Conservation (phyloP, 1,284 basidiomycete species). For the Ustilago nuda region DNA sequence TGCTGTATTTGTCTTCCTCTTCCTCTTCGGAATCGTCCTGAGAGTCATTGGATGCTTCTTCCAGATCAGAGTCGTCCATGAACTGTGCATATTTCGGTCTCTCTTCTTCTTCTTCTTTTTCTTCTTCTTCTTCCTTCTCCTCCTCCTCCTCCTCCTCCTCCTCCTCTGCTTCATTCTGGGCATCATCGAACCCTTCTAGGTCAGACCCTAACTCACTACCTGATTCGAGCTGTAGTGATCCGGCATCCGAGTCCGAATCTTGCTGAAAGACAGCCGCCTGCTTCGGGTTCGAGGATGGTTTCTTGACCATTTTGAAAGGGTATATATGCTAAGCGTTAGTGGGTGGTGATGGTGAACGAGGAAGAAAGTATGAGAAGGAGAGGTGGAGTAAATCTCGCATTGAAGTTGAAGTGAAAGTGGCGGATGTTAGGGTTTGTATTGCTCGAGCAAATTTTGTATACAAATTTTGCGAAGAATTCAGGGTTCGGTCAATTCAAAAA, state of each 20-base stretch:
- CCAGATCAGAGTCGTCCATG: slow-evolving; percentile 64
- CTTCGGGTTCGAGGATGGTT: background rate
- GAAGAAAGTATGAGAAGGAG: slow-evolving; percentile 16
- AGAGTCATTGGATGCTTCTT: slow-evolving; percentile 54
- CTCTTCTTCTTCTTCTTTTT: slow-evolving; percentile 35
- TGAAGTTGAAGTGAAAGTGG: background rate
- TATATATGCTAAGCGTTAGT: background rate
- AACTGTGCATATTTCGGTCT: slow-evolving; percentile 53
- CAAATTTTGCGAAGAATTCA: slow-evolving; percentile 15
- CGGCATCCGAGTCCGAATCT: slow-evolving; percentile 39
- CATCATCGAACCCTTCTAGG: slow-evolving; percentile 14
- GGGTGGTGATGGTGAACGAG: background rate
- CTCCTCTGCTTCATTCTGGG: background rate
- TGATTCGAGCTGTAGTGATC: slow-evolving; percentile 23
- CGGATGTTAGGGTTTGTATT: slow-evolving; percentile 10
- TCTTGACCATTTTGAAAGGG: slow-evolving; percentile 21
- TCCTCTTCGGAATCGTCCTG: slow-evolving; percentile 61
- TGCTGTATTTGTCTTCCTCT: slow-evolving; percentile 71
- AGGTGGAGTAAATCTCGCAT: background rate
- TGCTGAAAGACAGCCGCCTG: slow-evolving; percentile 39
- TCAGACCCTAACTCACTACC: slow-evolving; percentile 32
- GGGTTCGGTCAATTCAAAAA: slow-evolving; percentile 27
- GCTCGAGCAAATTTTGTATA: slow-evolving; percentile 19
- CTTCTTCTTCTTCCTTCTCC: too few relatives aligned
- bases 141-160: slow-evolving; percentile 17